A percentile compares a stretch with the other conserved stretches of the same genome.
These are phyloP conservation scores for Ogataea dorogensis DNA, from an alignment of 805 yeast species.

Conservation along the genomic window DNA sequence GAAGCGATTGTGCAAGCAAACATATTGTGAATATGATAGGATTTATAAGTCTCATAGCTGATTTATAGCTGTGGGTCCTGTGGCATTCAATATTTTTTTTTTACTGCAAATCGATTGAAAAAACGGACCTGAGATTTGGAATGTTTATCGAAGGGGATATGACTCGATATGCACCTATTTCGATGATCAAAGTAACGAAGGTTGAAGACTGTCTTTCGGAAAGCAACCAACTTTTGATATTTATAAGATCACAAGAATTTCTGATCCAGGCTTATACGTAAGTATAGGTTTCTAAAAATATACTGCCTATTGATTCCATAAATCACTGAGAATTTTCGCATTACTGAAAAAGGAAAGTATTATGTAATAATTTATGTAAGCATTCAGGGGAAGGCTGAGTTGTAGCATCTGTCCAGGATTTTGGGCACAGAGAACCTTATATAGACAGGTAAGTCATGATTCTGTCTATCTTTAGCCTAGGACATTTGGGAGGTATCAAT, in stretches of 20 bases:
- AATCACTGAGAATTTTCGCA: slow-evolving; percentile 1
- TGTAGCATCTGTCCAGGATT: no score
- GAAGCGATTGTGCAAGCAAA: slow-evolving; percentile 7
- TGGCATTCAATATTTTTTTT: neutral
- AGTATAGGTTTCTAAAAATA: slow-evolving; percentile 13
- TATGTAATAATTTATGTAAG: slow-evolving; percentile 1
- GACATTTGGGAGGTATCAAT: no score
- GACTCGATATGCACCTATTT: no score
- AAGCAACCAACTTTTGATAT: neutral
- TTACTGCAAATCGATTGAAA: neutral
- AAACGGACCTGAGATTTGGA: neutral
- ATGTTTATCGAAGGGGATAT: no score
- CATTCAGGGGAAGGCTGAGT: no score
- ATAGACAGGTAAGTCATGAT: no score
- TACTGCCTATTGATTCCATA: slow-evolving; percentile 7
- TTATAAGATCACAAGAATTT: slow-evolving; percentile 3
- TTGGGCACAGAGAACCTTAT: no score
- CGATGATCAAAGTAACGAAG: no score
- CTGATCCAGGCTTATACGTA: slow-evolving; percentile 7
- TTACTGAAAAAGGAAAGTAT: neutral
- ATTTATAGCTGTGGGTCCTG: neutral
- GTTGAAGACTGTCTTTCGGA: no score
- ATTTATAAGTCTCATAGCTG: slow-evolving; percentile 8
- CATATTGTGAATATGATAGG: slow-evolving; percentile 3
- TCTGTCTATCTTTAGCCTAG: no score